Base-by-base conservation (phyloP, 352 stramenopile genomes). In the Globisporangium carolinianum region DNA sequence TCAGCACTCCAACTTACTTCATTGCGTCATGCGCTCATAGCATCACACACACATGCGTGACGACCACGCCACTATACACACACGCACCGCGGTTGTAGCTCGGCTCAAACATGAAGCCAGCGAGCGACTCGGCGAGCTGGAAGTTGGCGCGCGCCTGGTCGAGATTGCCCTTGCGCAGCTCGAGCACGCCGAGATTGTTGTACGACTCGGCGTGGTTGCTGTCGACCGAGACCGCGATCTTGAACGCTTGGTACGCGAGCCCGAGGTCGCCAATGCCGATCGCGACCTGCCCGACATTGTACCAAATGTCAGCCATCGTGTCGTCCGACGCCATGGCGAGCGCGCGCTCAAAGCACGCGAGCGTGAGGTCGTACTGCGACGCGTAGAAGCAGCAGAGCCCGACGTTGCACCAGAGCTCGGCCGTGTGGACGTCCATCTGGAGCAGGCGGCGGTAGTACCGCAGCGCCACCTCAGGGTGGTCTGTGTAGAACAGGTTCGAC, bases 381-480 rank as follows among this genome's bases (percentile, higher is more conserved):
- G 89, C 87, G 76, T 97, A 94, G 67, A 97, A 98, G 69, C 92
- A 97, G 69, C 89, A 97, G 11, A 98, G 76, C 0, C 88, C 92
- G 15, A 98, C 76, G 76, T 98, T 98, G 77, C 90, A 96, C 92
- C 94, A 98, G 37, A 98, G 75, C 73, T 98, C 92, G 14, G 89
- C 73, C 55, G 75, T 96, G 57, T 78, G 83, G 37, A 97, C 84
- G 59, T 95, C 91, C 86, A 97, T 97, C 66, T 98, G 88, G 24
- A 98, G 76, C 54, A 98, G 71, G 6, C 92, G 79, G 2, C 92
- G 79, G 63, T 97, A 98, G 78, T 97, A 98, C 45, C 90, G 82
- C 54, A 98, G 69, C 12, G 87, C 86, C 17, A 98, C 79, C 60
- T 97, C 88, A 0, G 89, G 90, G 60, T 96, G 89, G 66, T 96